Base-by-base conservation (phyloP, 1,284 basidiomycete genomes). In the Moesziomyces globuligerus region DNA sequence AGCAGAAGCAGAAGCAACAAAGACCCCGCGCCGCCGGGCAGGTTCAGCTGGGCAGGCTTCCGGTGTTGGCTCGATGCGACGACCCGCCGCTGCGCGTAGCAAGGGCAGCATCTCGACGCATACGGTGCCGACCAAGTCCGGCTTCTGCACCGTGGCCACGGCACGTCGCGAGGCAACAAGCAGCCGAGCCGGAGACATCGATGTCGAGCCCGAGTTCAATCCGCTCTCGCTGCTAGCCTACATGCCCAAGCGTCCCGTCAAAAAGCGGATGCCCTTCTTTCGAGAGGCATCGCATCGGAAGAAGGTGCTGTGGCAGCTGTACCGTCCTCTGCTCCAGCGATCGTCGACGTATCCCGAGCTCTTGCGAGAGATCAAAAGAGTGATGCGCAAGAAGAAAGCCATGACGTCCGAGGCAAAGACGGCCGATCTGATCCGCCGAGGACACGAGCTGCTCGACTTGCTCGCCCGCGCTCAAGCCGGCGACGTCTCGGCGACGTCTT, bases 221-320 rank as follows among this genome's bases (percentile, higher is more conserved):
- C 9, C 51, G 1, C 48, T 48, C 8, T 13, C 51, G 3, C 34
- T 59, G 23, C 38, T 44, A 4, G 24, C 38, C 15, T 67, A 20
- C 39, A 36, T 64, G 13, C 67, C 67, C 7, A 46, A 47, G 21
- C 53, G 51, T 36, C 37, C 26, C 13, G 37, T 29, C 18, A 66
- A 55, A 44, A 61, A 44, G n/a, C 47, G 59, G 8, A 21, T 34
- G 18, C 75, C 71, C 0, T 77, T 72, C 52, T 78, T 62, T n/a
- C 61, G 50, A 13, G 46, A 60, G 23, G 36, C 32, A 1, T 23
- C 38, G 5, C 66, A 78, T 41, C 68, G 68, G 17, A 28, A 24
- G 6, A 20, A 49, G 24, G 50, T 78, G 13, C 57, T 74, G 6
- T 67, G 61, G 64, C 38, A 42, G n/a, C 48, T 77, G 23, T 80